Percentiles rank a stretch among this genome's conserved stretches.
Conservation (phyloP, 2,329 filamentous ascomycete species). For the Penicillium janthinellum region DNA sequence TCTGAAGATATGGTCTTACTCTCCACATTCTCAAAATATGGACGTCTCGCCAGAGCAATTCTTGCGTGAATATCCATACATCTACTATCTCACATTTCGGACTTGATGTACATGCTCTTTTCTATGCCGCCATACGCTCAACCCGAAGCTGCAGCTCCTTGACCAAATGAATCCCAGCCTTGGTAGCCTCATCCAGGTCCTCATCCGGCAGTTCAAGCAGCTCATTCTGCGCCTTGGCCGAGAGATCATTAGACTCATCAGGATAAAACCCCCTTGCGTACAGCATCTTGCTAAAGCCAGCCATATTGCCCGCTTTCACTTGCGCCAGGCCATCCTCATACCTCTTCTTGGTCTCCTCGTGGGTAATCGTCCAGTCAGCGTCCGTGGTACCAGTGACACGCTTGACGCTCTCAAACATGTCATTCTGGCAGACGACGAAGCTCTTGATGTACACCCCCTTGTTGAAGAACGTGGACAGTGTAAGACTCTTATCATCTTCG, state of each 20-base stretch:
- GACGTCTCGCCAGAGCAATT: too few species aligned
- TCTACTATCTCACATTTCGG: too few species aligned
- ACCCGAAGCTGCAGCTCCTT: constrained; percentile 31
- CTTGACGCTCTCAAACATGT: constrained; percentile 65
- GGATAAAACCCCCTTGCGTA: constrained; percentile 59
- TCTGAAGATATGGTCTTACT: background rate
- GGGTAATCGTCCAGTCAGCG: constrained; percentile 61
- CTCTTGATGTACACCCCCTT: constrained; percentile 56
- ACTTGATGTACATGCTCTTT: too few species aligned
- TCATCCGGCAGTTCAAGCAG: constrained; percentile 61
- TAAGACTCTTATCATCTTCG: constrained; percentile 37
- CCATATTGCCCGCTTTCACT: constrained; percentile 47
- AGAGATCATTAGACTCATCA: constrained; percentile 44
- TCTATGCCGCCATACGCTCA: constrained; percentile 30
- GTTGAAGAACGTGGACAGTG: constrained; percentile 52
- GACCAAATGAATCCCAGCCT: constrained; percentile 51
- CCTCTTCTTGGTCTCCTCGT: constrained; percentile 52
- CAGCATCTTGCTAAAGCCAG: constrained; percentile 54
- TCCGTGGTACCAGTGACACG: constrained; percentile 60
- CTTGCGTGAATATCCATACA: too few species aligned
- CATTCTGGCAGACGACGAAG: constrained; percentile 62
- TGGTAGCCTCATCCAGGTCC: constrained; percentile 60
- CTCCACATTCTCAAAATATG: background rate
- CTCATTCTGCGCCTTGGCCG: constrained; percentile 54
- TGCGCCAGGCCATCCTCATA: constrained; percentile 51